These are phyloP conservation scores for Gracilaria domingensis DNA, from an alignment of 23 red algal genomes.

Conservation along the genomic window DNA sequence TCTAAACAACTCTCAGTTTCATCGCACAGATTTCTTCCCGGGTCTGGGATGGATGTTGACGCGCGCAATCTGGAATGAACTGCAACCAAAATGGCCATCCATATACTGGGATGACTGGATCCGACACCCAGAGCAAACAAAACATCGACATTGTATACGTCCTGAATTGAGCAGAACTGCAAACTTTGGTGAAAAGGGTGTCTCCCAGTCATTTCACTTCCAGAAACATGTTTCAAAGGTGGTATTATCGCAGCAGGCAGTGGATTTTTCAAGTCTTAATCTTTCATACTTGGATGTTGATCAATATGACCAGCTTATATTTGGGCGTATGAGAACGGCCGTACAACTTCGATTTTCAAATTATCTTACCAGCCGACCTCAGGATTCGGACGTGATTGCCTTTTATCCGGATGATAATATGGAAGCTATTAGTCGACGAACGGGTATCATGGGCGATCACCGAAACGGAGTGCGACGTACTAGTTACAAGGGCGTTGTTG, in stretches of 20 bases:
- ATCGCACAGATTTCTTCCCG: conserved; percentile 83
- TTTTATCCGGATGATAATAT: conserved; percentile 47
- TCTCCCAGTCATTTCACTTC: conserved; percentile 63
- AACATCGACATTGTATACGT: conserved; percentile 67
- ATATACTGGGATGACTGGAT: conserved; percentile 86
- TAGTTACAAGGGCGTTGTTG: conserved; percentile 71
- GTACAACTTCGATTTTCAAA: conserved; percentile 61
- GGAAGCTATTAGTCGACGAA: conserved; percentile 58
- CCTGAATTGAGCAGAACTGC: conserved; percentile 73
- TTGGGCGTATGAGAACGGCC: conserved; percentile 56
- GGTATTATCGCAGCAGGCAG: conserved; percentile 3
- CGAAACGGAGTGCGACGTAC: conserved; percentile 56
- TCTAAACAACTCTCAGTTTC: conserved; percentile 24
- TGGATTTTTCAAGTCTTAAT: conserved; percentile 48
- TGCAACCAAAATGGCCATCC: conserved; percentile 61
- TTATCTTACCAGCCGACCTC: conserved; percentile 50
- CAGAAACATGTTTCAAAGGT: conserved; percentile 66
- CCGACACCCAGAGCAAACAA: conserved; percentile 35
- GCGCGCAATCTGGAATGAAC: conserved; percentile 59
- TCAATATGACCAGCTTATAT: conserved; percentile 49
- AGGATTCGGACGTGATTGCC: conserved; percentile 57
- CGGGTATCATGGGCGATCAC: conserved; percentile 74
- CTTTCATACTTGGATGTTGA: conserved; percentile 45
- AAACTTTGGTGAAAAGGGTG: conserved; percentile 73
- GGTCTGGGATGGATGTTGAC: conserved; percentile 82